Percentiles rank a stretch among this genome's conserved stretches.
Evolutionary conservation across 805 yeast genomes (phyloP).

Genomic region (Myxozyma monticola): DNA sequence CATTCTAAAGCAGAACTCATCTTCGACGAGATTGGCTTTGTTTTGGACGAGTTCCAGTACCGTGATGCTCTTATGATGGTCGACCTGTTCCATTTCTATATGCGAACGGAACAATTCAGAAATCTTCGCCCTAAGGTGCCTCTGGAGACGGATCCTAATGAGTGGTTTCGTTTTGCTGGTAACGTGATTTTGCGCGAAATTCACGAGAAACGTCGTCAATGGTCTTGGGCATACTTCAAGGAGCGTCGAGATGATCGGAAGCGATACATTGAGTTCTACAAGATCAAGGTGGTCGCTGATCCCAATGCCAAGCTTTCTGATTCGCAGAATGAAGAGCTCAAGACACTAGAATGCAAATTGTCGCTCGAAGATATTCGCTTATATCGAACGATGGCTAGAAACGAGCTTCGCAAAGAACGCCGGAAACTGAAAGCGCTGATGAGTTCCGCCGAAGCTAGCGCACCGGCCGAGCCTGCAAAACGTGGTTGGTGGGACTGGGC

Average conservation of each 20-base stretch:
- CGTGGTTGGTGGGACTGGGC: conserved; percentile 59
- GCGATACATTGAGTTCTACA: conserved; percentile 68
- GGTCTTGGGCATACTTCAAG: conserved; percentile 86
- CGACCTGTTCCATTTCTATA: conserved; percentile 75
- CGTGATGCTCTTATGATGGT: conserved; percentile 77
- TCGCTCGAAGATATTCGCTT: conserved; percentile 79
- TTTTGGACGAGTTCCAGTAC: conserved; percentile 81
- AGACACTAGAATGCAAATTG: conserved; percentile 57
- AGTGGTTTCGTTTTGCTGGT: conserved; percentile 83
- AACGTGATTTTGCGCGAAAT: conserved; percentile 74
- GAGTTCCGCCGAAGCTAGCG: conserved; percentile 4
- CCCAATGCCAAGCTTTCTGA: conserved; percentile 24
- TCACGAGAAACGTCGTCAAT: conserved; percentile 72
- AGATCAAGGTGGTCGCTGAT: conserved; percentile 50
- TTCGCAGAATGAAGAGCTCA: conserved; percentile 42
- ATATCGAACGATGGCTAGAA: conserved; percentile 77
- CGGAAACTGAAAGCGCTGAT: conserved; percentile 15
- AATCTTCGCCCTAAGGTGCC: conserved; percentile 61
- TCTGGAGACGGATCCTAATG: conserved; percentile 60
- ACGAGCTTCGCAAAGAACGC: conserved; percentile 61
- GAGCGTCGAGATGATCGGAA: conserved; percentile 71
- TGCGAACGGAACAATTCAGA: conserved; percentile 73
- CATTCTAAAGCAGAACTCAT: conserved; percentile 72
- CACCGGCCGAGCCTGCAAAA: conserved; percentile 21
- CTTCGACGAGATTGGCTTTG: conserved; percentile 87